phyloP scores from a whole-genome alignment of 495 filamentous ascomycete species.

The Terfezia boudieri region DNA sequence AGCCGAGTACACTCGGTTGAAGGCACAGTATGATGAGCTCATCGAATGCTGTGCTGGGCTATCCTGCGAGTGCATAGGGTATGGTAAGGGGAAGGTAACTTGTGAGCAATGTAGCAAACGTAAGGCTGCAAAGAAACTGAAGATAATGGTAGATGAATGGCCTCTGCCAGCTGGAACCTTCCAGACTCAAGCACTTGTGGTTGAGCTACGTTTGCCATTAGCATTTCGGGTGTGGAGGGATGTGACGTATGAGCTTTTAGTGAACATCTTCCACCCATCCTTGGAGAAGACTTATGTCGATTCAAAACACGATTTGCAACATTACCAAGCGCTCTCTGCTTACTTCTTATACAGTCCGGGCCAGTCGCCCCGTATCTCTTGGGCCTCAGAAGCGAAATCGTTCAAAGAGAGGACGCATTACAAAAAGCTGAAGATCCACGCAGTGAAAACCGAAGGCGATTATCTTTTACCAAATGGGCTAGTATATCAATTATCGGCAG shows the following conservation, averaged over 20 bases:
- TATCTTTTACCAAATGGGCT: no score
- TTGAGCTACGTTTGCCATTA: slow-evolving; percentile 32
- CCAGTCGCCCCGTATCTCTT: no score
- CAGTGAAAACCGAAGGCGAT: no score
- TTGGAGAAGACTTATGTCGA: slow-evolving; percentile 23
- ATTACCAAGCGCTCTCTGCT: no score
- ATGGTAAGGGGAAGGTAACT: background rate
- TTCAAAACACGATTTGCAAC: slow-evolving; percentile 21
- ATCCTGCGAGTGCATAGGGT: background rate
- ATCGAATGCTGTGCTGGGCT: slow-evolving; percentile 7
- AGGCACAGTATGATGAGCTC: slow-evolving; percentile 20
- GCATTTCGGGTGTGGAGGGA: slow-evolving; percentile 33
- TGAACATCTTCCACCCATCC: slow-evolving; percentile 23
- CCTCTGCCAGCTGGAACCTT: slow-evolving; percentile 27
- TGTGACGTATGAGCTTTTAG: slow-evolving; percentile 18
- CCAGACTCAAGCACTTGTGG: slow-evolving; percentile 28
- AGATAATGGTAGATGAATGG: slow-evolving; percentile 37
- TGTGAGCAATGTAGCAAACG: slow-evolving; percentile 19
- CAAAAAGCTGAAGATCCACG: no score
- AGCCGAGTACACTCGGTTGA: slow-evolving; percentile 22
- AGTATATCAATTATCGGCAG: no score
- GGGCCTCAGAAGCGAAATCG: no score
- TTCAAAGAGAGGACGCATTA: no score
- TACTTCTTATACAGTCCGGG: no score
- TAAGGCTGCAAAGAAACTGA: slow-evolving; percentile 19